Evolutionary conservation across 768 basidiomycete genomes (phyloP), one percentile per base, ranked within the genome.

Genomic region (Sarcomyxa edulis): DNA sequence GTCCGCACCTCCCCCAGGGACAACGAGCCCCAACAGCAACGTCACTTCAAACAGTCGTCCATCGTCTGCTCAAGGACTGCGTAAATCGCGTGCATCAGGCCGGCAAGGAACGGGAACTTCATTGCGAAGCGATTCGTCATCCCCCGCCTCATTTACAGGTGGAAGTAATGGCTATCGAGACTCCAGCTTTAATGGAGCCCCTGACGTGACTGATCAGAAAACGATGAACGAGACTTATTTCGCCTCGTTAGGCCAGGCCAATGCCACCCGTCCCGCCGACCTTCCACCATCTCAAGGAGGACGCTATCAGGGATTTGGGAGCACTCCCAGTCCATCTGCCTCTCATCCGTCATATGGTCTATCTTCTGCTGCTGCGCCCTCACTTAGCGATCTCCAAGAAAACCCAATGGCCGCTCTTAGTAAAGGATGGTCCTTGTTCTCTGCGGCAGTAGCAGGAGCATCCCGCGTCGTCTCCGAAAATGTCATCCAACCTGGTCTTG

Each of bases 381-480:
- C 81, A 0, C 55, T 97, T 2, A 60, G 66, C 28, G 94, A 99
- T 14, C 62, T 98, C 21, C 89, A 95, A 56, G 78, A 84, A 31
- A 90, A 91, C 53, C 95, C 95, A 0, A 59, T 84, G 25, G 80
- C 76, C 7, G 94, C 95, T 0, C 60, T 97, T 10, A 78, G 78
- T 51, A 97, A 97, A 65, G 92, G 94, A 31, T 98, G 96, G 96
- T 90, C 91, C 18, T 62, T 98, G n/a, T 84, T 99, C 54, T 85
- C 90, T 20, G 74, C 86, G 1, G 92, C 81, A 23, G 82, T 98
- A 10, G 75, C 64, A 1, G 86, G 83, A 35, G 93, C 93, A 14
- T 74, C 81, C 5, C 78, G 78, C 50, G 84, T 64, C 12, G 87
- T 97, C 34, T 75, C 78, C 47, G 87, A 92, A 55, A 84, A 78